phyloP scores from a whole-genome alignment of 352 stramenopile species.

The Chrysophaeum taylorii region DNA sequence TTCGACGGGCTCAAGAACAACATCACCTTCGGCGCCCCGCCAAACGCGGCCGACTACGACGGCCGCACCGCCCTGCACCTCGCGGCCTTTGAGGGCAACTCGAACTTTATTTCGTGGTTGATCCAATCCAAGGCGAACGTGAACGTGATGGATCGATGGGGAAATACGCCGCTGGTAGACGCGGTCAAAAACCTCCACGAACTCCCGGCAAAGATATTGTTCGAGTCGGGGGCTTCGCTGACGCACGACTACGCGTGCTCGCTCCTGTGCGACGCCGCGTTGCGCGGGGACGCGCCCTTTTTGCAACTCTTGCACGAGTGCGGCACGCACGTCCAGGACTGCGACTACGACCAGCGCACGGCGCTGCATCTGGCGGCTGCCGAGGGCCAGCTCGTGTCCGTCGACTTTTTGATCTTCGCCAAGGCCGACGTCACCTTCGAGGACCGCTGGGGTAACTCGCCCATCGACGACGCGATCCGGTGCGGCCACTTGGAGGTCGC shows the following conservation, averaged over 20 bases:
- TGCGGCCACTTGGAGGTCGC: slow-evolving; percentile 4
- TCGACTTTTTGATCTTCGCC: slow-evolving; percentile 29
- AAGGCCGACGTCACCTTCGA: slow-evolving; percentile 27
- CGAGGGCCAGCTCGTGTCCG: slow-evolving; percentile 33
- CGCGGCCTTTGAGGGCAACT: slow-evolving; percentile 27
- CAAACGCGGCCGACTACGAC: slow-evolving; percentile 24
- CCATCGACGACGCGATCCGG: slow-evolving; percentile 34
- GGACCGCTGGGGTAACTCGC: slow-evolving; percentile 35
- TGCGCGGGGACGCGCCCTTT: slow-evolving; percentile 16
- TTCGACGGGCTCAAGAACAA: slow-evolving; percentile 10
- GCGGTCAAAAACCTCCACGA: slow-evolving; percentile 22
- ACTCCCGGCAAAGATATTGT: slow-evolving; percentile 20
- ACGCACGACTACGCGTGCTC: slow-evolving; percentile 15
- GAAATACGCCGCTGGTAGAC: slow-evolving; percentile 30
- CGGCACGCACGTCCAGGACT: slow-evolving; percentile 29
- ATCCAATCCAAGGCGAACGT: slow-evolving; percentile 24
- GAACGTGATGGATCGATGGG: slow-evolving; percentile 29
- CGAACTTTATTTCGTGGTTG: slow-evolving; percentile 22
- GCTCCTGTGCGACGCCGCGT: slow-evolving; percentile 17
- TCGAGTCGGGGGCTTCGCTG: slow-evolving; percentile 17
- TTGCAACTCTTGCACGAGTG: slow-evolving; percentile 26
- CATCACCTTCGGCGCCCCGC: slow-evolving; percentile 4
- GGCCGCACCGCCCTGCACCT: slow-evolving; percentile 27
- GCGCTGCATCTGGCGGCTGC: slow-evolving; percentile 38
- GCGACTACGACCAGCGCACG: slow-evolving; percentile 40